Conservation (phyloP, 2,329 filamentous ascomycete species). For the Aureobasidium sp. region DNA sequence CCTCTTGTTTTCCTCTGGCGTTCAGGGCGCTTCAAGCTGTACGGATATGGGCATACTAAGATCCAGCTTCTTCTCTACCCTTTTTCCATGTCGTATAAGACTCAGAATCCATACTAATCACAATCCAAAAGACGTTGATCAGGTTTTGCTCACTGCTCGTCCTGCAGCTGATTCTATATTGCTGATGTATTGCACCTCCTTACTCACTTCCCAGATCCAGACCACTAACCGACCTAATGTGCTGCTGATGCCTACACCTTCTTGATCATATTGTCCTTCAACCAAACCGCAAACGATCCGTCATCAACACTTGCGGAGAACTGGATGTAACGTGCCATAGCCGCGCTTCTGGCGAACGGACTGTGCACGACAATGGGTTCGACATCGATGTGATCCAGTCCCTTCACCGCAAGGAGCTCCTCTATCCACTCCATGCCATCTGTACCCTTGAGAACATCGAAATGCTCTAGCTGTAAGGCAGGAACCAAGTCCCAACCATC, state of each 20-base stretch:
- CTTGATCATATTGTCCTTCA: slow-evolving; percentile 31
- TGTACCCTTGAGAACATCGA: slow-evolving; percentile 22
- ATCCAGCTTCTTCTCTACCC: slow-evolving; percentile 1
- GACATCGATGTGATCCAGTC: slow-evolving; percentile 44
- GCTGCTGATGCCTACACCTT: neutral
- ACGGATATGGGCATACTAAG: neutral
- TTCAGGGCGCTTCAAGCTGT: neutral
- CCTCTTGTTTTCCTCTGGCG: neutral
- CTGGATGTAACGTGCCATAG: slow-evolving; percentile 50
- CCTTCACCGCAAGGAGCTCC: slow-evolving; percentile 44
- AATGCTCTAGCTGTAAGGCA: slow-evolving; percentile 30
- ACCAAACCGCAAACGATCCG: slow-evolving; percentile 44
- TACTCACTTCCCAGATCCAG: neutral
- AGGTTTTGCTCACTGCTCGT: neutral
- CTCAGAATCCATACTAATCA: neutral
- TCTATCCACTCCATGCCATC: slow-evolving; percentile 51
- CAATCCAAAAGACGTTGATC: neutral
- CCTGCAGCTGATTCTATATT: neutral
- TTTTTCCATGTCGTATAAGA: neutral
- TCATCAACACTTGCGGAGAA: slow-evolving; percentile 53
- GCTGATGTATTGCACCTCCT: neutral
- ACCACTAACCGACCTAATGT: neutral
- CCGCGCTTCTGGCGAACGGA: slow-evolving; percentile 42
- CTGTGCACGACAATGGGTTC: slow-evolving; percentile 47
- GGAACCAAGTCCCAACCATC: slow-evolving; percentile 42